Base-by-base conservation (phyloP, 768 basidiomycete species). In the Dentipellis fragilis region DNA sequence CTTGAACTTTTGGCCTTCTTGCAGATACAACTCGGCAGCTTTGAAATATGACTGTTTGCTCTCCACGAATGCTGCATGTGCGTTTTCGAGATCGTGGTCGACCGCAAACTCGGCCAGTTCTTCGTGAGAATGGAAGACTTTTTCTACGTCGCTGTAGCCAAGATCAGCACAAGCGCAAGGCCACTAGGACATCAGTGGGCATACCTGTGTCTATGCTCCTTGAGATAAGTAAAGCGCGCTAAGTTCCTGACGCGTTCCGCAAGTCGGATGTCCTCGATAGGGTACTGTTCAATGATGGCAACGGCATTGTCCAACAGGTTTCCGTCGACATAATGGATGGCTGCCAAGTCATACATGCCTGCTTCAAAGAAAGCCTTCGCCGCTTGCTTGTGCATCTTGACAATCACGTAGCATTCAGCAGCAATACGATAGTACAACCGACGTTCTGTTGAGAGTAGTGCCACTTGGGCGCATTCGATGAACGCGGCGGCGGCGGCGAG, bases 261-360 rank as follows among this genome's bases (percentile, higher is more conserved):
- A 5, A 77, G 64, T 0, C 62, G 63, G 1, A 48, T 29, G 1
- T 69, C 57, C 21, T 83, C 69, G 5, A 65, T 54, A 10, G 63
- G 39, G 57, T 80, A 63, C 0, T 56, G 46, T 17, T 71, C 58
- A 12, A 84, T 69, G 12, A 81, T 66, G 3, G 68, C 62, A 0
- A 80, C 67, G 0, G 82, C 82, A 47, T 83, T 73, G 47, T 80
- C 79, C 51, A 85, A 83, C 38, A 63, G 63, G 1, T 75, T 76
- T 0, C 68, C 67, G 54, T 78, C 73, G n/a, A 78, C 71, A 55
- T 74, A 85, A 17, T 71, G 66, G 54, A 69, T 67, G 1, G 77
- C 78, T 1, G 79, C 75, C 2, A 65, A 57, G 3, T 70, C 69
- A 55, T 71, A 83, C 48, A 78, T 72, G 23, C 68, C 62, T 2